phyloP scores from a whole-genome alignment of 192 early-diverging fungal genomes.

The Entomortierella lignicola region DNA sequence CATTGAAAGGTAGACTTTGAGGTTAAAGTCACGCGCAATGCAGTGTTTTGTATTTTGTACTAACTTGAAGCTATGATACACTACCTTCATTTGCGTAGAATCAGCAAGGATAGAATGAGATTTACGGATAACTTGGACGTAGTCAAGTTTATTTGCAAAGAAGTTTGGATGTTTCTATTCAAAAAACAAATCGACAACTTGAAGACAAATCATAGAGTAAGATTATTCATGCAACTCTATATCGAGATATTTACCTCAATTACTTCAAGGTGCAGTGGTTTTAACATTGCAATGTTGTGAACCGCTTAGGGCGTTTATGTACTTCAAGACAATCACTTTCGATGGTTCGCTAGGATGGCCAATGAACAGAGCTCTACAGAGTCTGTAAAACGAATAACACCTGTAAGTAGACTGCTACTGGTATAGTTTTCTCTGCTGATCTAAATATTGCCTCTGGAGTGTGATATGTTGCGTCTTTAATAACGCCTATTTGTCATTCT shows the following conservation, averaged over 20 bases:
- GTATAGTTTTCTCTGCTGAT: not conserved
- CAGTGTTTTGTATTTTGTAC: too few species aligned
- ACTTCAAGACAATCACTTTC: constrained; percentile 96
- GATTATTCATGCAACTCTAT: not conserved
- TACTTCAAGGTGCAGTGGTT: not conserved
- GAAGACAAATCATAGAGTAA: constrained; percentile 96
- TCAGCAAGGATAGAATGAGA: constrained; percentile 86
- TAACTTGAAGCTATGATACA: too few species aligned
- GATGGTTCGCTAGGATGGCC: constrained; percentile 95
- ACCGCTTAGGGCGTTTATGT: constrained; percentile 89
- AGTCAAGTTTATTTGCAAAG: constrained; percentile 99
- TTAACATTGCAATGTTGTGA: not conserved
- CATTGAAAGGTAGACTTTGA: constrained; percentile 76
- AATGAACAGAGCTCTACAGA: constrained; percentile 81
- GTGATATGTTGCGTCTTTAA: too few species aligned
- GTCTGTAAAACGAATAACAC: constrained; percentile 80
- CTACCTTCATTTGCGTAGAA: constrained; percentile 58
- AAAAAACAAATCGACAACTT: constrained; percentile 99
- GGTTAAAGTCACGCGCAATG: too few species aligned
- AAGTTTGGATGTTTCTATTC: constrained; percentile 95
- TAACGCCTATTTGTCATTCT: not conserved
- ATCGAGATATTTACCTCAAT: not conserved
- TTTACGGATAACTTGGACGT: constrained; percentile 95
- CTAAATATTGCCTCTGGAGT: not conserved
- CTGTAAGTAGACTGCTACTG: constrained; percentile 61